Percentiles rank a stretch among this genome's conserved stretches.
These are phyloP conservation scores for Viridothelium virens DNA, from an alignment of 495 filamentous ascomycete genomes.

Conservation along the genomic window DNA sequence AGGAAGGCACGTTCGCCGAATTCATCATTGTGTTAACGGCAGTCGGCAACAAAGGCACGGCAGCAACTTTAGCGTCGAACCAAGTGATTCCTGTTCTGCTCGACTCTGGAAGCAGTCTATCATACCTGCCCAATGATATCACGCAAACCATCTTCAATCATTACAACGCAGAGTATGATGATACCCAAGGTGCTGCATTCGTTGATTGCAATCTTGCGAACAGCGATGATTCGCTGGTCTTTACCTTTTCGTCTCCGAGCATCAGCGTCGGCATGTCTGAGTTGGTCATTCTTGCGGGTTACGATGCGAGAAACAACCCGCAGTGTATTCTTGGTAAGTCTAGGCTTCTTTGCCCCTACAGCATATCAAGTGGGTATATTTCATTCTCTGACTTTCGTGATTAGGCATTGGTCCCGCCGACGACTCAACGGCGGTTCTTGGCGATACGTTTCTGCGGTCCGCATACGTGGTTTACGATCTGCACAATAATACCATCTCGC, in stretches of 20 bases:
- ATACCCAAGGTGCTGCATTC: conserved; percentile 51
- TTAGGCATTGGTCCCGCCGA: conserved; percentile 59
- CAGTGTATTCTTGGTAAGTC: conserved; percentile 51
- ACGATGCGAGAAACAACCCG: conserved; percentile 38
- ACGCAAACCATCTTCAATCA: conserved; percentile 54
- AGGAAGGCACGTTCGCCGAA: conserved; percentile 47
- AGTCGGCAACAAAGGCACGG: conserved; percentile 45
- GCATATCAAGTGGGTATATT: background rate
- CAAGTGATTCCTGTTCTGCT: conserved; percentile 65
- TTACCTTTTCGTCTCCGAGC: conserved; percentile 64
- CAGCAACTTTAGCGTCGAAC: conserved; percentile 44
- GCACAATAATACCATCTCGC: conserved; percentile 74
- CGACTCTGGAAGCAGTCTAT: conserved; percentile 86
- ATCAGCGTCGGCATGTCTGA: conserved; percentile 72
- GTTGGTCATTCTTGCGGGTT: conserved; percentile 60
- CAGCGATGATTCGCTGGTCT: conserved; percentile 41
- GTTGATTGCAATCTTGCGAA: conserved; percentile 64
- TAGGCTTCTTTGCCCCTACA: conserved; percentile 32
- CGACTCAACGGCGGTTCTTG: conserved; percentile 60
- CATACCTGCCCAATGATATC: conserved; percentile 71
- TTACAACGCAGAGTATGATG: conserved; percentile 58
- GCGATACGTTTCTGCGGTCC: conserved; percentile 86
- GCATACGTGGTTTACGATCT: conserved; percentile 93
- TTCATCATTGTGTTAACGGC: conserved; percentile 76
- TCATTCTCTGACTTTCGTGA: conserved; percentile 44